Conservation (phyloP, 2,329 filamentous ascomycete species). For the Fusarium mexicanum region DNA sequence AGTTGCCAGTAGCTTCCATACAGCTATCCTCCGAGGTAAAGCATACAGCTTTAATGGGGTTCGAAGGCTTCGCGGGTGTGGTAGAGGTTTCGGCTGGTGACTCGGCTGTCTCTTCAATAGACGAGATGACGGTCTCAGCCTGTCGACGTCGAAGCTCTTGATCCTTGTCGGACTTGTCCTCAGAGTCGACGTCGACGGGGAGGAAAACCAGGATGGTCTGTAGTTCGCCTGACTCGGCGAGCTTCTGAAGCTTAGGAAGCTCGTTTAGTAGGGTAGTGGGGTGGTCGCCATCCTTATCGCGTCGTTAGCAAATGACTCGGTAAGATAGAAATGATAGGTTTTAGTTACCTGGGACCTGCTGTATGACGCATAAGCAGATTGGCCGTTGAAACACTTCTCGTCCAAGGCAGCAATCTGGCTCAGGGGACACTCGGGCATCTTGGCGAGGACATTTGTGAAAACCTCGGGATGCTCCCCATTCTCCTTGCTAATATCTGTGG, state of each 20-base stretch:
- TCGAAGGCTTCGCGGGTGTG: slow-evolving; percentile 46
- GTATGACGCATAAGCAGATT: slow-evolving; percentile 55
- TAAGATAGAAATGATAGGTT: not conserved
- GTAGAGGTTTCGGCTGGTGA: slow-evolving; percentile 39
- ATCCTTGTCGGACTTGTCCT: slow-evolving; percentile 53
- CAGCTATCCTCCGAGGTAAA: slow-evolving; percentile 77
- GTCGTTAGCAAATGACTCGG: slow-evolving; percentile 34
- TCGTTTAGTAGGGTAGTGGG: slow-evolving; percentile 56
- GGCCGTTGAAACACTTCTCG: slow-evolving; percentile 56
- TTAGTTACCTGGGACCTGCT: slow-evolving; percentile 55
- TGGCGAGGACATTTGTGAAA: slow-evolving; percentile 50
- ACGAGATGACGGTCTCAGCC: slow-evolving; percentile 58
- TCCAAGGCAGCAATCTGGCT: slow-evolving; percentile 54
- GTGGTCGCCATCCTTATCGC: slow-evolving; percentile 51
- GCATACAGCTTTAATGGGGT: slow-evolving; percentile 72
- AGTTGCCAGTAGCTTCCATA: slow-evolving; percentile 75
- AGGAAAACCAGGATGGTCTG: slow-evolving; percentile 67
- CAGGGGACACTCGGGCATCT: slow-evolving; percentile 51
- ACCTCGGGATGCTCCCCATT: slow-evolving; percentile 56
- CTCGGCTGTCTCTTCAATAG: slow-evolving; percentile 44
- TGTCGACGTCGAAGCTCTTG: slow-evolving; percentile 60
- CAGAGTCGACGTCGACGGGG: slow-evolving; percentile 54
- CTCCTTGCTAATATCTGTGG: slow-evolving; percentile 56
- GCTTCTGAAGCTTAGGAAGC: slow-evolving; percentile 56
- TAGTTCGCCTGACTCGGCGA: slow-evolving; percentile 60